Conservation (phyloP, 106 monocot genomes). For the Dendrobium catenatum region DNA sequence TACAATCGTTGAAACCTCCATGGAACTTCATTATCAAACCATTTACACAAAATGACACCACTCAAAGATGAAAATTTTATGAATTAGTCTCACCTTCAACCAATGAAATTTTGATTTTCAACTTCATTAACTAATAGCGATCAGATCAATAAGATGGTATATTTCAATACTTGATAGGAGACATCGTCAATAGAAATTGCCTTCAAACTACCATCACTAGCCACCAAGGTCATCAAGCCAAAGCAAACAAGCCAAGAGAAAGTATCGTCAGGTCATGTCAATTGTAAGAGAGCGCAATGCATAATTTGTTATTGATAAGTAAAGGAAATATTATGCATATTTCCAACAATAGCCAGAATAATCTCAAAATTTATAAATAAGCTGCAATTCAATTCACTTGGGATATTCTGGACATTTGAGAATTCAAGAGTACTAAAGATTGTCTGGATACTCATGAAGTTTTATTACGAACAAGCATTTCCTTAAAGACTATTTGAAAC, state of each 20-base stretch:
- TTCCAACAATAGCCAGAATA: background rate
- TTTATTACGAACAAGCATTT: background rate
- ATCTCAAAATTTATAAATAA: background rate
- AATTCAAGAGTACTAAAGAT: background rate
- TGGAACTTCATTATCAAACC: background rate
- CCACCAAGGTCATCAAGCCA: background rate
- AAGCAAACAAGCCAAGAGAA: background rate
- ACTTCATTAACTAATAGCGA: no score
- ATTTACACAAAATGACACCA: background rate
- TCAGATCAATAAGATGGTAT: background rate
- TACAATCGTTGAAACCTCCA: background rate
- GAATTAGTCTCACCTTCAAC: no score
- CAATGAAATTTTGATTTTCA: no score
- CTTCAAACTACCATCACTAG: background rate
- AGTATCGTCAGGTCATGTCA: no score
- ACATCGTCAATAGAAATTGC: background rate
- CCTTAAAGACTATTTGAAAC: background rate
- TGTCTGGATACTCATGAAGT: background rate
- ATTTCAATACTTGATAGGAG: background rate
- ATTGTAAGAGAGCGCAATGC: no score
- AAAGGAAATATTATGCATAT: no score
- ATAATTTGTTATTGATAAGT: no score
- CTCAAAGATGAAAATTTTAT: background rate
- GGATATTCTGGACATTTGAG: background rate
- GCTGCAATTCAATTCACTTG: background rate